Evolutionary conservation across 1,139 yeast genomes (phyloP).

Genomic region (Schwanniomyces etchellsii): DNA sequence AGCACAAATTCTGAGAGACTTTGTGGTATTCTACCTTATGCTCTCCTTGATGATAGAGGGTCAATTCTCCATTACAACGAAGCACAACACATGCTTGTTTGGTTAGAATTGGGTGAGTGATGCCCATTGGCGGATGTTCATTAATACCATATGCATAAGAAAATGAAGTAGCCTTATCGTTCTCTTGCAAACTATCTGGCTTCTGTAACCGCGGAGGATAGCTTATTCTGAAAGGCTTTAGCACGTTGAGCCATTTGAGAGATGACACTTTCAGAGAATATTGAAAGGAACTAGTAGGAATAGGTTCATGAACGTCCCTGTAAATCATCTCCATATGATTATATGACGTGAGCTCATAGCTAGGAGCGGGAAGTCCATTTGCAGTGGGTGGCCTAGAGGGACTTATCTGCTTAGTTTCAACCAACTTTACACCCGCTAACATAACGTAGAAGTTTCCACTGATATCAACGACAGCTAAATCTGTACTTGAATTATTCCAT

Average conservation of each 20-base stretch:
- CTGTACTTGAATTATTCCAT: slow-evolving; percentile 52
- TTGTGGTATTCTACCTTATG: slow-evolving; percentile 54
- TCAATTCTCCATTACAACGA: slow-evolving; percentile 57
- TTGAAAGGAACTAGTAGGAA: slow-evolving; percentile 8
- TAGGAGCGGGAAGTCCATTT: slow-evolving; percentile 15
- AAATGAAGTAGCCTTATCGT: slow-evolving; percentile 6
- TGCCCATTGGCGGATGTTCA: slow-evolving; percentile 56
- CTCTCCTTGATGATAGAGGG: slow-evolving; percentile 58
- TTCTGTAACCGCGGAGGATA: slow-evolving; percentile 41
- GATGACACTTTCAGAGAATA: slow-evolving; percentile 33
- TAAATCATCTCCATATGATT: slow-evolving; percentile 44
- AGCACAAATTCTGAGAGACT: slow-evolving; percentile 16
- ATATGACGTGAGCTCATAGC: slow-evolving; percentile 41
- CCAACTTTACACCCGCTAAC: slow-evolving; percentile 39
- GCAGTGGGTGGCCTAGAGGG: neutral
- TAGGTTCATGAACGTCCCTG: slow-evolving; percentile 25
- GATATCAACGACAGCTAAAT: slow-evolving; percentile 45
- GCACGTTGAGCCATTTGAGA: slow-evolving; percentile 65
- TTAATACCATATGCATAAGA: slow-evolving; percentile 50
- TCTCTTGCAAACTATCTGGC: slow-evolving; percentile 6
- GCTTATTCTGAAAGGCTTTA: slow-evolving; percentile 53
- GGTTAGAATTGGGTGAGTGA: slow-evolving; percentile 61
- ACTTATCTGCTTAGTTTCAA: slow-evolving; percentile 13
- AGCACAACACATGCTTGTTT: slow-evolving; percentile 71
- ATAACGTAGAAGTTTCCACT: slow-evolving; percentile 47